phyloP scores from a whole-genome alignment of 129 eudicot species.

The Glebionis coronaria region DNA sequence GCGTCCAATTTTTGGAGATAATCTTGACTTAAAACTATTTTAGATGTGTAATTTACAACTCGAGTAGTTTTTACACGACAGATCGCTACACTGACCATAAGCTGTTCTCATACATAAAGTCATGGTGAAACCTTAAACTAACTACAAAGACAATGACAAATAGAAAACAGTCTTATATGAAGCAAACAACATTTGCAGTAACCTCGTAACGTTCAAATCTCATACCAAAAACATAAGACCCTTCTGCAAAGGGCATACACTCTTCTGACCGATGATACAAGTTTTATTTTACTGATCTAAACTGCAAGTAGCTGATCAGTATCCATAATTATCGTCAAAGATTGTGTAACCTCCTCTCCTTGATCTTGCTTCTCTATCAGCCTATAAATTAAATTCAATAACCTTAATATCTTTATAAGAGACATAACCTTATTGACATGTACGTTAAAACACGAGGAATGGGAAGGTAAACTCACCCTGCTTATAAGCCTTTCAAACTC shows the following conservation, averaged over 20 bases:
- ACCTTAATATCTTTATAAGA: constrained; percentile 1
- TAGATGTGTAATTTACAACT: too few relatives aligned
- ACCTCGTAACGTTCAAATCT: background rate
- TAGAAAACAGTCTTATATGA: background rate
- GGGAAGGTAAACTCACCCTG: constrained; percentile 45
- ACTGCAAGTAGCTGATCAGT: constrained; percentile 17
- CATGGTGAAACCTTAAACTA: too few relatives aligned
- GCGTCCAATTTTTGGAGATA: too few relatives aligned
- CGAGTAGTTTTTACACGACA: too few relatives aligned
- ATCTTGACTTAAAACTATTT: too few relatives aligned
- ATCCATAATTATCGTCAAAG: constrained; percentile 63
- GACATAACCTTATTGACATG: background rate
- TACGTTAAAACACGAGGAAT: background rate
- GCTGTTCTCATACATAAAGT: too few relatives aligned
- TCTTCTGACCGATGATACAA: background rate
- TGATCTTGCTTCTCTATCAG: constrained; percentile 79
- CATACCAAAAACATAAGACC: background rate
- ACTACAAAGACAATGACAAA: too few relatives aligned
- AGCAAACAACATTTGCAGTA: constrained; percentile 1
- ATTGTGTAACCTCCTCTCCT: constrained; percentile 62
- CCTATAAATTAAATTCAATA: constrained; percentile 38
- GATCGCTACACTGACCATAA: too few relatives aligned
- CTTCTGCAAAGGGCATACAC: background rate
- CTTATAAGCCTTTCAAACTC: constrained; percentile 74
- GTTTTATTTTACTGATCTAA: background rate